Evolutionary conservation across 2,329 filamentous ascomycete species (phyloP).

Genomic region (Sclerotinia glacialis): DNA sequence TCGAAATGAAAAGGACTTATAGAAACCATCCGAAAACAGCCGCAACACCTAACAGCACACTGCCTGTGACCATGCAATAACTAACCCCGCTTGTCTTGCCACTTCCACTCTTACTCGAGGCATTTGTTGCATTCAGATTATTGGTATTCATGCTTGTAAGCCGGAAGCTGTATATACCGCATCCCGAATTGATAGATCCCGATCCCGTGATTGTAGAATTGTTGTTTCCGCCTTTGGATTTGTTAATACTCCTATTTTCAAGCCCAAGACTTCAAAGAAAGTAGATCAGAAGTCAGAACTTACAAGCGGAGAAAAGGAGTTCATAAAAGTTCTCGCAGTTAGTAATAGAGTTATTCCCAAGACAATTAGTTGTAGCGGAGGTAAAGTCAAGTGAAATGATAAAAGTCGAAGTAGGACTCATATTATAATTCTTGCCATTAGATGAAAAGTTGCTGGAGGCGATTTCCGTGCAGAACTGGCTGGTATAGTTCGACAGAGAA

Average conservation of each 20-base stretch:
- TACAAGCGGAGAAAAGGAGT: not conserved
- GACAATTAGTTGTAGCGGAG: not conserved
- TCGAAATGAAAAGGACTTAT: not conserved
- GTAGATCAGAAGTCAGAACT: not conserved
- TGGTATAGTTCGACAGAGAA: not conserved
- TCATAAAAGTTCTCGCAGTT: not conserved
- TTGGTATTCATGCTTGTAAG: not conserved
- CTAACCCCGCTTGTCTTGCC: constrained; percentile 6
- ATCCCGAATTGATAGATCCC: not conserved
- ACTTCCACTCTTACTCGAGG: constrained; percentile 8
- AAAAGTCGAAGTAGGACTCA: not conserved
- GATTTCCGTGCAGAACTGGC: not conserved
- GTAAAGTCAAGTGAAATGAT: not conserved
- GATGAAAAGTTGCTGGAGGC: constrained; percentile 4
- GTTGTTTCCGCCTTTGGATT: not conserved
- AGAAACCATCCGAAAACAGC: constrained; percentile 11
- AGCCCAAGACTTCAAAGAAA: no score
- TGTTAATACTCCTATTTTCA: not conserved
- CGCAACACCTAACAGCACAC: constrained; percentile 4
- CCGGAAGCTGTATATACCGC: not conserved
- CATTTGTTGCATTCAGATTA: not conserved
- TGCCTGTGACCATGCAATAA: constrained; percentile 2
- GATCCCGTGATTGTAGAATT: constrained; percentile 5
- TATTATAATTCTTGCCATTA: not conserved
- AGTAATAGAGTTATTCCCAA: not conserved